phyloP scores from a whole-genome alignment of 805 yeast genomes.

The Millerago galiae region DNA sequence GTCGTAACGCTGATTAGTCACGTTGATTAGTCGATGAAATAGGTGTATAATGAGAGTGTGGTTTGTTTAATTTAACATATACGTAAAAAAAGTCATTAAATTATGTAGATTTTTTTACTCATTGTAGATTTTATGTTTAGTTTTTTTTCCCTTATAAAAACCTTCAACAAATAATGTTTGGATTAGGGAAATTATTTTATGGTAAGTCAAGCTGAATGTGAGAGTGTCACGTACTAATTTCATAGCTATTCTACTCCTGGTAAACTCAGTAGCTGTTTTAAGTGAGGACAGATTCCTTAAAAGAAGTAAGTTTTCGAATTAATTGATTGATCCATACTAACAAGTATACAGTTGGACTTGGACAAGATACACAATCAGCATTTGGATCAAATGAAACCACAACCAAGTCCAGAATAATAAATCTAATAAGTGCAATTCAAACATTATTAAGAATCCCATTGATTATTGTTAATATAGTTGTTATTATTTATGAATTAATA shows the following conservation, averaged over 20 bases:
- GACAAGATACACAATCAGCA: conserved; percentile 31
- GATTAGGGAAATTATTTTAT: conserved; percentile 53
- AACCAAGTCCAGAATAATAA: conserved; percentile 53
- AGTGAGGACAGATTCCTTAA: conserved; percentile 76
- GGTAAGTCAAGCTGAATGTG: conserved; percentile 19
- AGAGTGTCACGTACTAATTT: conserved; percentile 1
- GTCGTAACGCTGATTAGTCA: conserved; percentile 75
- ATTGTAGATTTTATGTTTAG: too few relatives aligned
- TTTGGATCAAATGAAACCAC: conserved; percentile 41
- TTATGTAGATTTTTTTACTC: conserved; percentile 1
- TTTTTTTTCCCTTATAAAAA: not conserved
- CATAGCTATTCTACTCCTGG: conserved; percentile 40
- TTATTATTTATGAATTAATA: conserved; percentile 63
- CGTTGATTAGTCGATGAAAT: too few relatives aligned
- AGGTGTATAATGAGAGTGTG: conserved; percentile 1
- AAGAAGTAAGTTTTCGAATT: conserved; percentile 36
- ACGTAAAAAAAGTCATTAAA: conserved; percentile 6
- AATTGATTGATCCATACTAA: not conserved
- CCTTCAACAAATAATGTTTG: conserved; percentile 35
- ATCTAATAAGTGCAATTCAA: conserved; percentile 66
- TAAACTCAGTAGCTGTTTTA: conserved; percentile 71
- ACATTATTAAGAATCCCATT: conserved; percentile 73
- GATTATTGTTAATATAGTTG: conserved; percentile 57
- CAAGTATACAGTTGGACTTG: conserved; percentile 36
- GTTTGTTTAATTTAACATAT: conserved; percentile 10